These are phyloP conservation scores for Phytophthora palmivora DNA, from an alignment of 352 stramenopile genomes.

Conservation along the genomic window DNA sequence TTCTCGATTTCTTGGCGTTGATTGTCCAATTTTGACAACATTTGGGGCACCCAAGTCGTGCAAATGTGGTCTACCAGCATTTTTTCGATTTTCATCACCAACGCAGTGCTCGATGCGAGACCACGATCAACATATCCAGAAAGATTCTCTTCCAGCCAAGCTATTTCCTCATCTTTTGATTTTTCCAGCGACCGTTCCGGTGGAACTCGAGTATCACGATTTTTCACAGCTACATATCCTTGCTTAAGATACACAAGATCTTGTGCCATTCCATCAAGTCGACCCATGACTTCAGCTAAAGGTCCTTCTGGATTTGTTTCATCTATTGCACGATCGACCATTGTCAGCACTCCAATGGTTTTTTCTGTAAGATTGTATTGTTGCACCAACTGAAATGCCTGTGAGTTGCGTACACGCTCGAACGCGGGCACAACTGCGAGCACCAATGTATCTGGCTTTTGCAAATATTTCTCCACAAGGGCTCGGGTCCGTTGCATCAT, in stretches of 20 bases:
- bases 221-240: conserved; percentile 51
- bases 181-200: conserved; percentile 26
- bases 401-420: conserved; percentile 46
- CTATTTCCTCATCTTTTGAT: conserved; percentile 34
- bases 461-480: conserved; percentile 47
- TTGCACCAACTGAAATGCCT: conserved; percentile 58
- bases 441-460: conserved; percentile 45
- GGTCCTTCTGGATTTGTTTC: conserved; percentile 30
- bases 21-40: conserved; percentile 12
- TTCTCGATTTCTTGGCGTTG: conserved; percentile 1
- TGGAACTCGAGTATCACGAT: conserved; percentile 34
- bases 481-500: conserved; percentile 50
- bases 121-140: conserved; percentile 30
- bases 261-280: conserved; percentile 34
- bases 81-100: conserved; percentile 40
- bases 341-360: conserved; percentile 53
- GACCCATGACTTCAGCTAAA: conserved; percentile 32
- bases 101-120: conserved; percentile 35
- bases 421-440: conserved; percentile 47
- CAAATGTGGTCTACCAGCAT: conserved; percentile 46
- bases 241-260: conserved; percentile 47
- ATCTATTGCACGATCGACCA: conserved; percentile 46
- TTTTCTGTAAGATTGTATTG: conserved; percentile 40
- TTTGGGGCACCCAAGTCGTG: conserved; percentile 34
- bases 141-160: conserved; percentile 39